Evolutionary conservation across 192 early-diverging fungal genomes (phyloP).

Genomic region (Diversispora epigaea): DNA sequence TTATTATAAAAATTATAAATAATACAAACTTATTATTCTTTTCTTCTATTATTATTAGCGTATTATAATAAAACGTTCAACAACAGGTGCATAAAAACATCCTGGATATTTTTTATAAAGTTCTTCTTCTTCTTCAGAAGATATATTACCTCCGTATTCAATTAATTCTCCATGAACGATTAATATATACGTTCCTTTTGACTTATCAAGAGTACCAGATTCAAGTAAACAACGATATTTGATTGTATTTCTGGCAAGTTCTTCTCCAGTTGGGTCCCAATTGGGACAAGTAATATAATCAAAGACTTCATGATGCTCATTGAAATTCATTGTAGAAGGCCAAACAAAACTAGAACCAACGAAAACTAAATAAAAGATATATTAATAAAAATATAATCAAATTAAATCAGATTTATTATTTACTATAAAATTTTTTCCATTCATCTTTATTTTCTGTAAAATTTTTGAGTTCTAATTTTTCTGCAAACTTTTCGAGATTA

Average conservation of each 20-base stretch:
- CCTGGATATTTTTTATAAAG: background rate
- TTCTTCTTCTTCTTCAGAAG: slow-evolving; percentile 22
- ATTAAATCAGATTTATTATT: slow-evolving; percentile 15
- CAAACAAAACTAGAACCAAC: slow-evolving; percentile 13
- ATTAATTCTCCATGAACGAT: slow-evolving; percentile 21
- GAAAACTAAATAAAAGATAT: slow-evolving; percentile 25
- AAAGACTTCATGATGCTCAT: slow-evolving; percentile 17
- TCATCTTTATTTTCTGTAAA: slow-evolving; percentile 26
- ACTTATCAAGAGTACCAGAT: slow-evolving; percentile 9
- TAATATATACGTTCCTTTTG: slow-evolving; percentile 15
- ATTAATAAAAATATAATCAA: slow-evolving; percentile 21
- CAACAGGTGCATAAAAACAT: slow-evolving; percentile 21
- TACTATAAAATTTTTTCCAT: slow-evolving; percentile 28
- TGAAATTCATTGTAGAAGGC: background rate
- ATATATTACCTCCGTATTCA: slow-evolving; percentile 10
- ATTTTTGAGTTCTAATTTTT: slow-evolving; percentile 9
- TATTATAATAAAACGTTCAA: slow-evolving; percentile 5
- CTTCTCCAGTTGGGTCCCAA: slow-evolving; percentile 22
- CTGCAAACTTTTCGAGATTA: slow-evolving; percentile 3
- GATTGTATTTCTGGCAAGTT: slow-evolving; percentile 13
- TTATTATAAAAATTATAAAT: slow-evolving; percentile 27
- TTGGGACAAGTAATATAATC: slow-evolving; percentile 20
- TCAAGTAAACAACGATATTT: slow-evolving; percentile 27
- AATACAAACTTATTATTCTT: slow-evolving; percentile 25
- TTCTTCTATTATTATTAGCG: slow-evolving; percentile 23